Percentiles rank a stretch among this genome's conserved stretches.
Conservation (phyloP, 768 basidiomycete species). For the Lanmaoa rubissima region DNA sequence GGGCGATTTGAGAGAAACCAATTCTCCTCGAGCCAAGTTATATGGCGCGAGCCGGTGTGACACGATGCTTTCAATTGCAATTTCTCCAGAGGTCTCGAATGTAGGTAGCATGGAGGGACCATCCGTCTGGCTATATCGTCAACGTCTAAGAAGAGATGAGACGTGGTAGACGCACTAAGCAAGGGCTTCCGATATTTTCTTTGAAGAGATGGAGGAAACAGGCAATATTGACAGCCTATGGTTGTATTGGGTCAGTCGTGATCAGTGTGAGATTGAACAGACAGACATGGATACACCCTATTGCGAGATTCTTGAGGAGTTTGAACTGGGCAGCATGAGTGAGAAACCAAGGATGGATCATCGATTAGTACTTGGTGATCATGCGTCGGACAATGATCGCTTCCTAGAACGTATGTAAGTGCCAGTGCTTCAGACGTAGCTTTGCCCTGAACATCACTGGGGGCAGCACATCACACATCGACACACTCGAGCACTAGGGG, state of each 20-base stretch:
- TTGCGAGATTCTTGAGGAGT: constrained; percentile 21
- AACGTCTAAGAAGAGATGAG: not conserved
- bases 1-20: constrained; percentile 73
- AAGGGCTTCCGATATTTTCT: constrained; percentile 57
- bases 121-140: constrained; percentile 43
- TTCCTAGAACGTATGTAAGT: not conserved
- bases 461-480: not conserved
- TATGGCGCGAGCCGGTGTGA: constrained; percentile 50
- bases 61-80: constrained; percentile 61
- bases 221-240: constrained; percentile 51
- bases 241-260: constrained; percentile 1
- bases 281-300: constrained; percentile 31
- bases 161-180: constrained; percentile 40
- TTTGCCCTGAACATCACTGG: not conserved
- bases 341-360: constrained; percentile 19
- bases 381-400: not conserved
- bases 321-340: constrained; percentile 7
- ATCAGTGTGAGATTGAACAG: not conserved
- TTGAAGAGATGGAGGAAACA: constrained; percentile 63
- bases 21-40: constrained; percentile 66
- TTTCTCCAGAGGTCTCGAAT: constrained; percentile 55
- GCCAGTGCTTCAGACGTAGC: not conserved
- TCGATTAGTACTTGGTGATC: not conserved
- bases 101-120: constrained; percentile 86
- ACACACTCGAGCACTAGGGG: not conserved